A percentile compares a stretch with the other conserved stretches of the same genome.
phyloP scores from a whole-genome alignment of 116 monocot genomes.

The Trichopus zeylanicus region DNA sequence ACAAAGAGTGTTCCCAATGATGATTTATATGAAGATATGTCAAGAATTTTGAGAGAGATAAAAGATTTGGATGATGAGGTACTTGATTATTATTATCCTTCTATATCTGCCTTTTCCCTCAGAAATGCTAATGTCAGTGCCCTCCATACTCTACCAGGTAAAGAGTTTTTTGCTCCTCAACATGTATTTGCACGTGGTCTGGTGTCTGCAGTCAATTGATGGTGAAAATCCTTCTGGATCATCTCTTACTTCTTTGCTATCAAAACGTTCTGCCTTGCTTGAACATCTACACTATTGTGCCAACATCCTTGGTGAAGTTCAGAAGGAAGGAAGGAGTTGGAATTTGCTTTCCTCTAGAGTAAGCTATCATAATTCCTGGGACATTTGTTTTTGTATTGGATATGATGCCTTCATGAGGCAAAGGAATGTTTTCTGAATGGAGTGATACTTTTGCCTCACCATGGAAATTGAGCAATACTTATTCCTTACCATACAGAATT shows the following conservation, averaged over 20 bases:
- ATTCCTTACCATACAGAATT: not conserved
- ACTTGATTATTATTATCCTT: constrained; percentile 3
- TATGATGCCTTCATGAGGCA: not conserved
- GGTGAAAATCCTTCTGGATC: constrained; percentile 63
- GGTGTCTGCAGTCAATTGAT: constrained; percentile 70
- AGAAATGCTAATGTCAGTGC: constrained; percentile 4
- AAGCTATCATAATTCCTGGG: constrained; percentile 8
- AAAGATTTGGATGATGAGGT: constrained; percentile 82
- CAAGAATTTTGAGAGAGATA: constrained; percentile 38
- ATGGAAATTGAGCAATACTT: too few species aligned
- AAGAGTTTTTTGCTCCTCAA: constrained; percentile 85
- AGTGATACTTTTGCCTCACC: not conserved
- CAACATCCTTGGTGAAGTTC: constrained; percentile 27
- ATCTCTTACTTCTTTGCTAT: constrained; percentile 41
- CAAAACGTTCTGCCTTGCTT: constrained; percentile 53
- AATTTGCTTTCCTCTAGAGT: constrained; percentile 67
- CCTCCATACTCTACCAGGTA: constrained; percentile 47
- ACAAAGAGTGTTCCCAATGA: constrained; percentile 58
- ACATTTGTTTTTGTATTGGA: not conserved
- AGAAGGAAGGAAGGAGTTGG: constrained; percentile 41
- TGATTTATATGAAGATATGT: constrained; percentile 73
- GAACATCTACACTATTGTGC: constrained; percentile 47
- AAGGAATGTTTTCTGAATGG: not conserved
- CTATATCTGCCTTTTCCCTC: not conserved
- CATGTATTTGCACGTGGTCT: constrained; percentile 84